Percentiles rank a stretch among this genome's conserved stretches.
These are phyloP conservation scores for Trichoderma asperellum DNA, from an alignment of 2,329 filamentous ascomycete genomes.

Conservation along the genomic window DNA sequence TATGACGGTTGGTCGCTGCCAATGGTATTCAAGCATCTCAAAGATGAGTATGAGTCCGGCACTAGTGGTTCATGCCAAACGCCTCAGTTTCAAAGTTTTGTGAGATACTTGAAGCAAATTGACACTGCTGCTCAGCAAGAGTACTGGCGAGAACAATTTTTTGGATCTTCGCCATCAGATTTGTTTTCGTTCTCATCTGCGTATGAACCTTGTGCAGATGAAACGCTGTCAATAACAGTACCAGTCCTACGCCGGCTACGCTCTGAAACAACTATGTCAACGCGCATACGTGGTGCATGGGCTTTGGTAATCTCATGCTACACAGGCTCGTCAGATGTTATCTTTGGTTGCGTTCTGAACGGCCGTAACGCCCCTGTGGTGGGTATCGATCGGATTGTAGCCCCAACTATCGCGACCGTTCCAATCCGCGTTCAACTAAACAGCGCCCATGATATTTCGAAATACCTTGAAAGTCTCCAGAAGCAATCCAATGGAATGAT, in stretches of 20 bases:
- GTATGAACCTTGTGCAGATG: neutral
- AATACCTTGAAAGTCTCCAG: conserved; percentile 27
- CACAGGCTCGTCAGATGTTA: conserved; percentile 1
- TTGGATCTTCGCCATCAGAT: too few species aligned
- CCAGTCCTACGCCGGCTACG: neutral
- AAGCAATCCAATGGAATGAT: conserved; percentile 28
- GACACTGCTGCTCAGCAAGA: neutral
- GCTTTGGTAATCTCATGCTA: conserved; percentile 5
- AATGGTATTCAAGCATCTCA: neutral
- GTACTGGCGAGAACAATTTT: neutral
- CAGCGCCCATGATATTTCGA: conserved; percentile 6
- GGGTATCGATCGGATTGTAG: neutral
- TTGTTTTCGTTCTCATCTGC: neutral
- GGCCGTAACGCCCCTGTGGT: neutral
- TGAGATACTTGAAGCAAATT: too few species aligned
- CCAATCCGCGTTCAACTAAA: conserved; percentile 1
- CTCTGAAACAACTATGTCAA: conserved; percentile 2
- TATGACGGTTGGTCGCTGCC: conserved; percentile 9
- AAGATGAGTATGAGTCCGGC: neutral
- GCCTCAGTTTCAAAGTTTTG: too few species aligned
- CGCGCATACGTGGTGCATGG: conserved; percentile 3
- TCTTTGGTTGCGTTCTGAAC: conserved; percentile 9
- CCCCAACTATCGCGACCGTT: conserved; percentile 3
- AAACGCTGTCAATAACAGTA: neutral
- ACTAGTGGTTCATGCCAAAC: too few species aligned